Base-by-base conservation (phyloP, 73 alveolate genomes). In the Stentor roeselii region DNA sequence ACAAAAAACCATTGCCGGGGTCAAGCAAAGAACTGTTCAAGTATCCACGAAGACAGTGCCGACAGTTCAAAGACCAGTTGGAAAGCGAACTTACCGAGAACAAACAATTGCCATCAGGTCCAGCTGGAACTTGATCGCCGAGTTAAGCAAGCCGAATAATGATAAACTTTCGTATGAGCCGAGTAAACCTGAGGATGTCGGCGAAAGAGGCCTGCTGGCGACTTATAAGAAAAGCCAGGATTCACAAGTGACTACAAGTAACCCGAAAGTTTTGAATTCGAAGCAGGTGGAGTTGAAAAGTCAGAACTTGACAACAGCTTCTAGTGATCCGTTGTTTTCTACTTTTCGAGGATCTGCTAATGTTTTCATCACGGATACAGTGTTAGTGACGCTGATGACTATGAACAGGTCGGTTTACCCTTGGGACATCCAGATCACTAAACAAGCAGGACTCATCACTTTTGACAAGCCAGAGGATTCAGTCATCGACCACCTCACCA, bases 361-460 rank as follows among this genome's bases (percentile, higher is more conserved):
- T 2, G 88, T 86, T 0, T 86, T 75, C 34, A 83, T 86, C 21
- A 86, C 92, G 11, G 92, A 86, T 84, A 39, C 42, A 36, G 36
- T 86, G 21, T 39, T 86, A 41, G 82, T 74, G 31, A 74, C 92
- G 0, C 61, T 86, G 3, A 58, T 78, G 75, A 83, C 92, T 3
- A 77, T 86, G 37, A 83, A 36, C 11, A 41, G 83, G 34, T 86
- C 92, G 4, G 82, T 86, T 14, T 86, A 86, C 59, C 90, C 90
- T n/a, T 86, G 92, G 92, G 92, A 86, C 74, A 82, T 86, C 3
- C 39, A 42, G 34, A 59, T 86, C 36, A 83, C 88, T 0, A 86
- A 86, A 75, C 59, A 61, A n/a, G 84, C 86, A 15, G 88, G 83
- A 38, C 37, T 60, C n/a, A 34, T 41, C 14, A 83, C 83, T 11